phyloP scores from a whole-genome alignment of 331 rosid species.

The Quercus lobata region DNA sequence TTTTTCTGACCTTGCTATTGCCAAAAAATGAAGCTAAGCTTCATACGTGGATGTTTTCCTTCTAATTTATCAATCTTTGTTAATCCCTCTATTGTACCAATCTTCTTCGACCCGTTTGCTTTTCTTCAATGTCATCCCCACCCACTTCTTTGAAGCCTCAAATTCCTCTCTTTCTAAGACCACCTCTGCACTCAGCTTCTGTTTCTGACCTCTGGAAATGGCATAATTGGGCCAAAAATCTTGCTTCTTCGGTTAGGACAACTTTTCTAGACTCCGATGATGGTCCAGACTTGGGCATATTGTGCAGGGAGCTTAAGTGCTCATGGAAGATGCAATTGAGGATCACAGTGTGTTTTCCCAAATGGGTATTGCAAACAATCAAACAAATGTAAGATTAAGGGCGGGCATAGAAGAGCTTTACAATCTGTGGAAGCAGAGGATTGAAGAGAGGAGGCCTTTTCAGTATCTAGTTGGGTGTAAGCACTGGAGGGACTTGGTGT shows the following conservation, averaged over 20 bases:
- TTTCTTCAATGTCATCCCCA: constrained; percentile 17
- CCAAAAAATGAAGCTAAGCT: constrained; percentile 41
- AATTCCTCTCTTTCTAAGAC: constrained; percentile 64
- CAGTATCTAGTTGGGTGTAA: constrained; percentile 93
- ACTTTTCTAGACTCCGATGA: constrained; percentile 58
- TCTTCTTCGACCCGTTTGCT: constrained; percentile 29
- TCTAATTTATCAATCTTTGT: constrained; percentile 24
- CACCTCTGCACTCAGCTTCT: constrained; percentile 49
- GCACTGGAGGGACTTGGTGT: constrained; percentile 90
- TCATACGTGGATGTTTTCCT: constrained; percentile 16
- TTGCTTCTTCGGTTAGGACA: constrained; percentile 61
- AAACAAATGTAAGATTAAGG: constrained; percentile 34
- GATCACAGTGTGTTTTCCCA: constrained; percentile 17
- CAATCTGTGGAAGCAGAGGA: constrained; percentile 71
- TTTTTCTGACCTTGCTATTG: constrained; percentile 4
- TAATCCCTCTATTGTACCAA: constrained; percentile 17
- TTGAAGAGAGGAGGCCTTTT: constrained; percentile 69
- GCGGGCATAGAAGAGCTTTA: constrained; percentile 57
- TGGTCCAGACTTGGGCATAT: constrained; percentile 66
- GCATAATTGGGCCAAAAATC: constrained; percentile 72
- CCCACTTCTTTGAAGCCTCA: constrained; percentile 37
- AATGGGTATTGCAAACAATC: constrained; percentile 8
- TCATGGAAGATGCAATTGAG: constrained; percentile 62
- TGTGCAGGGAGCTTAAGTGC: constrained; percentile 80
- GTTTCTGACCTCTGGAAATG: constrained; percentile 54